These are phyloP conservation scores for Leptographium galeiforme DNA, from an alignment of 2,329 filamentous ascomycete species.

Conservation along the genomic window DNA sequence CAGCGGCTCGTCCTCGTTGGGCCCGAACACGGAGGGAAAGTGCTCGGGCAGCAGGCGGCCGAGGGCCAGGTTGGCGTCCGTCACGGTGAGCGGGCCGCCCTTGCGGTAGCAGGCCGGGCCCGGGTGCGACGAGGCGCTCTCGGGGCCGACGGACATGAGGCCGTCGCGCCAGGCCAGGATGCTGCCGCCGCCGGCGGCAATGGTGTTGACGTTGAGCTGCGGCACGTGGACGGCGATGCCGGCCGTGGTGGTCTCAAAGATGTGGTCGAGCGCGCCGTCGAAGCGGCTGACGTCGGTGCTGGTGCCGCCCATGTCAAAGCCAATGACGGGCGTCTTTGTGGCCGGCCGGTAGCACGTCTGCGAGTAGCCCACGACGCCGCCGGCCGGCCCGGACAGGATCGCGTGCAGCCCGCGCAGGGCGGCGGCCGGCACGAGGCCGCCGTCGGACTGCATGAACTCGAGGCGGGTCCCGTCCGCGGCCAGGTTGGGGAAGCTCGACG, in stretches of 20 bases:
- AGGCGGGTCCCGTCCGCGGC: conserved; percentile 59
- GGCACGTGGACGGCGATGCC: neutral
- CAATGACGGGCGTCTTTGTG: conserved; percentile 72
- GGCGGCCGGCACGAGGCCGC: conserved; percentile 55
- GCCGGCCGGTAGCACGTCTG: conserved; percentile 64
- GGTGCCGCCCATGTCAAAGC: conserved; percentile 93
- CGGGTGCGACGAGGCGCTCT: conserved; percentile 51
- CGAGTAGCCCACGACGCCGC: conserved; percentile 84
- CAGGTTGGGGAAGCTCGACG: conserved; percentile 65
- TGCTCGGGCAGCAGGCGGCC: conserved; percentile 42
- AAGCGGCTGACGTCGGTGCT: conserved; percentile 86
- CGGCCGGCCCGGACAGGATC: conserved; percentile 82
- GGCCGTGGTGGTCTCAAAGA: conserved; percentile 66
- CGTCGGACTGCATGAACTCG: conserved; percentile 84
- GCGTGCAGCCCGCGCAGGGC: conserved; percentile 73
- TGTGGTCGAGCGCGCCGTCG: conserved; percentile 78
- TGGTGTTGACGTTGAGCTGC: conserved; percentile 18
- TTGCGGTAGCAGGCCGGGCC: conserved; percentile 58
- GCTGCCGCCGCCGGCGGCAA: conserved; percentile 64
- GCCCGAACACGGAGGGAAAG: conserved; percentile 56
- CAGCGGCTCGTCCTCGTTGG: conserved; percentile 42
- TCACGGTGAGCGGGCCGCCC: conserved; percentile 51
- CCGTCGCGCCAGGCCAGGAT: conserved; percentile 55
- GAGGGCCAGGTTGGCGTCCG: conserved; percentile 52
- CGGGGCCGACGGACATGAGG: conserved; percentile 54